Evolutionary conservation across 2,329 filamentous ascomycete species (phyloP), one percentile per base, ranked within the genome.

Genomic region (Sporothrix brasiliensis): DNA sequence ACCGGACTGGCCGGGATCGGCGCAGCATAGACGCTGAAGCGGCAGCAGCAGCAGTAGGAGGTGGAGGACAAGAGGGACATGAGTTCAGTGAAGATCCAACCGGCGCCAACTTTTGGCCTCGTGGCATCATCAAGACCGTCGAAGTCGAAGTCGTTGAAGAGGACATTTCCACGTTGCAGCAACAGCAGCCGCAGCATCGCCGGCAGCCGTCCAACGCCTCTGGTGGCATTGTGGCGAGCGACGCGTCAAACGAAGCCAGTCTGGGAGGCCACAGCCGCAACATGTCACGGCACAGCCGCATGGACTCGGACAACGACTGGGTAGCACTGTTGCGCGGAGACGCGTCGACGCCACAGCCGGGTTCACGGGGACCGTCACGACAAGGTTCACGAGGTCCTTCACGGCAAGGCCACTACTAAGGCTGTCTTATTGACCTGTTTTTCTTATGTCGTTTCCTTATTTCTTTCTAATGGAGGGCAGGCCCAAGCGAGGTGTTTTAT

Each of bases 41-140:
- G 21, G 16, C 19, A 19, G 16, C 41, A 14, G 41, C 44, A 19
- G 14, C 27, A 16, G 68, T 24, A 14, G 53, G 56, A 19, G 56
- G 16, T 44, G 56, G n/a, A 44, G 16, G 34, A 5, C 34, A 7
- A 34, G 34, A 9, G 2, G 13, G 14, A 7, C 0, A 56, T 56
- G 53, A 16, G 2, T 50, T 4, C 21, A 24, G 24, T 11, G 11
- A 41, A 10, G 56, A 41, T 5, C 30, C 56, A 7, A 41, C 52
- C 41, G n/a, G 56, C 21, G 19, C 21, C n/a, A 50, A 66, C 6
- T 73, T 73, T 14, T 80, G 78, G 79, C 77, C 79, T 0, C 72
- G 76, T 24, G 78, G 79, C 21, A 80, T 80, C 71, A 79, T 80
- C 73, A 80, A 80, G 75, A 80, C 79, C 2, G 79, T 80, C 30